Evolutionary conservation across 768 basidiomycete species (phyloP).

Genomic region (Termitomyces sp.): DNA sequence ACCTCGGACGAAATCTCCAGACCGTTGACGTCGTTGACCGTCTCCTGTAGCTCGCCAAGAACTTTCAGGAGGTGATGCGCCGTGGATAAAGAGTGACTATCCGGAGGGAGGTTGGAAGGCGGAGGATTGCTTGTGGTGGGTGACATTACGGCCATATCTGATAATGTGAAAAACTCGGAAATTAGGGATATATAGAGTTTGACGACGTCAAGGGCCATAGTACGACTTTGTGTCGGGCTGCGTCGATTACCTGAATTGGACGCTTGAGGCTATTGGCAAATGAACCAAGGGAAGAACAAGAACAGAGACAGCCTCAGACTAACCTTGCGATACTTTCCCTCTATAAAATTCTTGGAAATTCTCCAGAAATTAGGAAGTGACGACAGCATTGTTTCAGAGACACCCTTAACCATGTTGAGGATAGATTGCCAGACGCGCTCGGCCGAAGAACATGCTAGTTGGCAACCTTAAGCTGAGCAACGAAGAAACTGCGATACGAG

Average conservation of each 20-base stretch:
- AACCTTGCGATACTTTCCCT: constrained; percentile 91
- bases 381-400: constrained; percentile 83
- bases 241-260: constrained; percentile 50
- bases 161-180: constrained; percentile 77
- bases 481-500: background rate
- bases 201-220: constrained; percentile 79
- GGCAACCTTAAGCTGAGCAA: background rate
- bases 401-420: constrained; percentile 70
- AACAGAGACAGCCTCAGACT: background rate
- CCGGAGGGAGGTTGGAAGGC: constrained; percentile 57
- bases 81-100: constrained; percentile 79
- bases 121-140: constrained; percentile 32
- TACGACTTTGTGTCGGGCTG: constrained; percentile 73
- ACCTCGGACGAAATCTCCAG: constrained; percentile 82
- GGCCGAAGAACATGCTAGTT: constrained; percentile 60
- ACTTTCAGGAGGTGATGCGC: constrained; percentile 77
- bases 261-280: constrained; percentile 19
- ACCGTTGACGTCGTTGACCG: constrained; percentile 69
- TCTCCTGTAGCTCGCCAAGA: constrained; percentile 81
- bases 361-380: constrained; percentile 92
- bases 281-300: background rate
- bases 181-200: constrained; percentile 73
- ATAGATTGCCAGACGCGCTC: constrained; percentile 81
- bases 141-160: constrained; percentile 68
- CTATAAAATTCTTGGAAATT: constrained; percentile 85